phyloP scores from a whole-genome alignment of 257 asterid genomes.

The Solanum tacnaense region DNA sequence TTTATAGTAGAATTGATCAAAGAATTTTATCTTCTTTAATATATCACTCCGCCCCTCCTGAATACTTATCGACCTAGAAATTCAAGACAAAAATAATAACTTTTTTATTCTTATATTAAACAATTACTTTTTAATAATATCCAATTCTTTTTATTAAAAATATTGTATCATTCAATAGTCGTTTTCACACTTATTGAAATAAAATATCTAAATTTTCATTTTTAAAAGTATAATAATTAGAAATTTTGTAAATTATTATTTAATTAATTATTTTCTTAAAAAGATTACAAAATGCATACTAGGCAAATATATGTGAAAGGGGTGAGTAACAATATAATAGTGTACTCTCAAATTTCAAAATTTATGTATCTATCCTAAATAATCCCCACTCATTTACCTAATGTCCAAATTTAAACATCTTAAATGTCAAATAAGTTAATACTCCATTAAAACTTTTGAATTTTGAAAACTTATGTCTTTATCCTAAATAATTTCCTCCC shows the following conservation, averaged over 20 bases:
- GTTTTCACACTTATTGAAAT: no score
- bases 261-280: background rate
- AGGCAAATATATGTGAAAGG: background rate
- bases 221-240: no score
- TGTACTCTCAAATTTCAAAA: background rate
- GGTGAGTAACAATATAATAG: background rate
- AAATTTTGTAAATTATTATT: background rate
- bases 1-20: no score
- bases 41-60: no score
- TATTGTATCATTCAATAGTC: background rate
- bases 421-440: background rate
- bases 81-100: no score
- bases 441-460: no score
- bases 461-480: background rate
- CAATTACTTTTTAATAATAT: no score
- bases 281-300: background rate
- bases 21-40: no score
- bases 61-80: no score
- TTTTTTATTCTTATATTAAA: no score
- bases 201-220: no score
- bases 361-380: background rate
- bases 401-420: background rate
- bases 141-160: no score
- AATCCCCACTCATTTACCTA: background rate
- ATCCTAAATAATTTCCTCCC: background rate